Evolutionary conservation across 805 yeast genomes (phyloP).

Genomic region (Dipodascus albidus): DNA sequence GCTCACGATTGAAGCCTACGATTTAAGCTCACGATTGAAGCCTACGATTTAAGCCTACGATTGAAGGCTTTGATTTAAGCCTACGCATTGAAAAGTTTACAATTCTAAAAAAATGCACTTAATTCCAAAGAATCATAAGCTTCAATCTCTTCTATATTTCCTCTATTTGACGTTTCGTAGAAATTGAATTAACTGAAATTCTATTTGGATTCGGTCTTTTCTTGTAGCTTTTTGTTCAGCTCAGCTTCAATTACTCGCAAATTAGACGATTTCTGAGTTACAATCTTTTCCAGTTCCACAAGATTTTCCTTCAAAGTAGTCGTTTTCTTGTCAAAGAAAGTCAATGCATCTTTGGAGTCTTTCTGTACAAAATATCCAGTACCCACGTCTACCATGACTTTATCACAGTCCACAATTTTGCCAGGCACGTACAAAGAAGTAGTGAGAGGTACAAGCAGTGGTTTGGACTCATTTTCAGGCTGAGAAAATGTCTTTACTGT

Average conservation of each 20-base stretch:
- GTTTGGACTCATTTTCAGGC: slow-evolving; percentile 32
- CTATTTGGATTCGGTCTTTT: background rate
- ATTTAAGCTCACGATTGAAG: no score
- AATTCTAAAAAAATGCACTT: no score
- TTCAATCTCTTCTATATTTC: no score
- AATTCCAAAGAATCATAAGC: no score
- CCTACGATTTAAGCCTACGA: no score
- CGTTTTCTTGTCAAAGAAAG: slow-evolving; percentile 65
- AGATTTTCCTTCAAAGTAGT: slow-evolving; percentile 62
- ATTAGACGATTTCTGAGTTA: slow-evolving; percentile 60
- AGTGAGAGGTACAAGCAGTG: slow-evolving; percentile 76
- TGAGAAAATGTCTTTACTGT: slow-evolving; percentile 48
- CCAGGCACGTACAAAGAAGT: slow-evolving; percentile 88
- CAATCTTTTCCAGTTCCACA: slow-evolving; percentile 58
- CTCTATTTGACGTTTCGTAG: no score
- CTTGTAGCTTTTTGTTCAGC: slow-evolving; percentile 5
- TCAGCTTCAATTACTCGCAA: slow-evolving; percentile 46
- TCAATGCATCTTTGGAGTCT: slow-evolving; percentile 46
- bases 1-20: no score
- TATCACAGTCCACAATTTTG: slow-evolving; percentile 46
- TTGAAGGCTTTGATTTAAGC: no score
- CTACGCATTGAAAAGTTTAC: no score
- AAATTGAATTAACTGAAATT: no score
- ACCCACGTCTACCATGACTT: slow-evolving; percentile 85
- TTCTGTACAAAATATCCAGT: slow-evolving; percentile 94